Evolutionary conservation across 768 basidiomycete species (phyloP).

Genomic region (Udeniomyces megalosporus): DNA sequence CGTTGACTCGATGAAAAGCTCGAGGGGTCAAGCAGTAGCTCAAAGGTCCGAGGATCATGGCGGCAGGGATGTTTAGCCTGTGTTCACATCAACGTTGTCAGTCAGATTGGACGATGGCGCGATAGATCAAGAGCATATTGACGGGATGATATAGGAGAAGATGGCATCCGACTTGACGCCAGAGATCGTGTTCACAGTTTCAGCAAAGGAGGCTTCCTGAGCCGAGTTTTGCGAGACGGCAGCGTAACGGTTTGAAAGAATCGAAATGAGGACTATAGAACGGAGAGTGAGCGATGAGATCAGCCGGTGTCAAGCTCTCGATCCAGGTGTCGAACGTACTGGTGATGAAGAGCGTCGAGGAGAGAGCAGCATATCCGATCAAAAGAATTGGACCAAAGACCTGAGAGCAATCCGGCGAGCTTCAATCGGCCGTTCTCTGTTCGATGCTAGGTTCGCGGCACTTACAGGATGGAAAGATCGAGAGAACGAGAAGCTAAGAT

Average conservation of each 20-base stretch:
- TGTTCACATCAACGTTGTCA: conserved; percentile 46
- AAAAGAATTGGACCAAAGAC: neutral
- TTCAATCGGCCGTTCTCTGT: neutral
- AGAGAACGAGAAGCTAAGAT: conserved; percentile 35
- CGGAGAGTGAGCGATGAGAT: neutral
- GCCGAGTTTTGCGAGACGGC: conserved; percentile 37
- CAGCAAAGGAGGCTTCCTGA: conserved; percentile 65
- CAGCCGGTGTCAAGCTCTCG: neutral
- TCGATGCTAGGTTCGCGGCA: conserved; percentile 23
- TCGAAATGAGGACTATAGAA: conserved; percentile 55
- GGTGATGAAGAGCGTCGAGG: conserved; percentile 61
- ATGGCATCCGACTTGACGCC: conserved; percentile 16
- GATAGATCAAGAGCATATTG: conserved; percentile 36
- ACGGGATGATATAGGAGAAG: conserved; percentile 49
- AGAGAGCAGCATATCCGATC: conserved; percentile 56
- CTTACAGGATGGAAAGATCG: conserved; percentile 42
- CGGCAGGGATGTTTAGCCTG: conserved; percentile 37
- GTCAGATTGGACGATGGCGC: conserved; percentile 20
- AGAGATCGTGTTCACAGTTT: conserved; percentile 68
- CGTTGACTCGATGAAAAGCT: conserved; percentile 64
- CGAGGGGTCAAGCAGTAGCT: conserved; percentile 60
- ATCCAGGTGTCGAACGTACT: conserved; percentile 37
- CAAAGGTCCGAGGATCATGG: conserved; percentile 60
- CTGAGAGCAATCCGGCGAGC: neutral
- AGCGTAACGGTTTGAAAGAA: conserved; percentile 77